Evolutionary conservation across 108 stramenopile species (phyloP), one percentile per base, ranked within the genome.

Genomic region (Nitzschia sp.): DNA sequence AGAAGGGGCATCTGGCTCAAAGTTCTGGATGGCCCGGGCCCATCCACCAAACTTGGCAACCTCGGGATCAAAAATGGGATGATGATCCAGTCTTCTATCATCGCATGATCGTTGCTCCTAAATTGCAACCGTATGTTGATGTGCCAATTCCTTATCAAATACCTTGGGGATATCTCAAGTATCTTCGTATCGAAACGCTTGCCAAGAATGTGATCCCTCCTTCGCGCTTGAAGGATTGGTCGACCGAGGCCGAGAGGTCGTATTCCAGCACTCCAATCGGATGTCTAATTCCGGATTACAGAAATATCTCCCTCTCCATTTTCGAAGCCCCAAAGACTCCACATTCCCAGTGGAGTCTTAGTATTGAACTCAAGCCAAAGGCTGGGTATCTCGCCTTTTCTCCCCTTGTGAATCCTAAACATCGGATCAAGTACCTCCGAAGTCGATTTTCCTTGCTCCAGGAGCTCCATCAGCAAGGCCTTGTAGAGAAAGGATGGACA

Each of bases 311-410:
- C 17, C 15, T 8, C 3, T 38, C 63, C 0, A 12, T 39, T 9
- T 29, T 14, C 40, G 15, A 26, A 11, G 25, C 34, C 24, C 25
- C 44, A 15, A 14, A 19, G 25, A 25, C 48, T 61, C 22, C 2
- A 70, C 21, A 61, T 61, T 17, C 72, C 3, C 52, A 20, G 7
- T 34, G 29, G 29, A 10, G 21, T 15, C 21, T 71, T 26, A 51
- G 65, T 44, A 44, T 87, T 7, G 89, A 90, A 65, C 70, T 90
- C 38, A 90, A 90, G 73, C 89, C 89, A 20, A 90, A 90, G 58
- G 89, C 89, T 29, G 89, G 89, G 26, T 90, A 86, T 52, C 50
- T 83, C 11, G 38, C 86, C 21, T 70, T 62, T 41, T 87, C 89
- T 52, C 89, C 89, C 52, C 68, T 90, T 26, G 81, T 90, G 15